phyloP scores from a whole-genome alignment of 2,329 filamentous ascomycete species.

The Fusarium clavum region DNA sequence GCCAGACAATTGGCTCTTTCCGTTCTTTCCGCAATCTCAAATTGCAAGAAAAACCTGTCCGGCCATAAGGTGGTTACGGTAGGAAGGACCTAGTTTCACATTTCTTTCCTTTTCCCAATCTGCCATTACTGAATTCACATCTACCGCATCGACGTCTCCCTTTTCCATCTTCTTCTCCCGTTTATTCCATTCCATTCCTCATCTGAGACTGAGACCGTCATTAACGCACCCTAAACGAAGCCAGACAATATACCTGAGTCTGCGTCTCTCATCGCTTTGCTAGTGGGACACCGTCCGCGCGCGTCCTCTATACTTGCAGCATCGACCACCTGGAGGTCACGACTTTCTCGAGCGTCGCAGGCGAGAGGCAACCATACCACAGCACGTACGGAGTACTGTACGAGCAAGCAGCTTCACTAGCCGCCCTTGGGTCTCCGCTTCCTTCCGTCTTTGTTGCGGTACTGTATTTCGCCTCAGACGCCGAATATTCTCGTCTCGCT shows the following conservation, averaged over 20 bases:
- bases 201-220: conserved; percentile 28
- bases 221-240: conserved; percentile 21
- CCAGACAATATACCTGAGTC: conserved; percentile 1
- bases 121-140: neutral
- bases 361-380: conserved; percentile 12
- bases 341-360: conserved; percentile 31
- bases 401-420: conserved; percentile 28
- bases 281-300: conserved; percentile 21
- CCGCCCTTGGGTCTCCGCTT: conserved; percentile 30
- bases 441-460: conserved; percentile 12
- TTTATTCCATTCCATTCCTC: conserved; percentile 17
- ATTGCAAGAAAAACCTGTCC: conserved; percentile 4
- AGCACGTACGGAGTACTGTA: neutral
- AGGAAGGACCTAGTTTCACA: neutral
- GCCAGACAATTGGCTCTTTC: conserved; percentile 28
- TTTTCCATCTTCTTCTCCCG: conserved; percentile 4
- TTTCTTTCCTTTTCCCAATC: conserved; percentile 1
- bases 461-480: conserved; percentile 24
- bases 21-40: conserved; percentile 34
- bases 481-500: conserved; percentile 23
- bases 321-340: conserved; percentile 35
- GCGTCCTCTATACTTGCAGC: conserved; percentile 23
- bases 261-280: neutral
- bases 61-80: conserved; percentile 5
- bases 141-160: conserved; percentile 2